A percentile compares a stretch with the other conserved stretches of the same genome.
Conservation (phyloP, 805 yeast species). For the Metschnikowia picachoensis region DNA sequence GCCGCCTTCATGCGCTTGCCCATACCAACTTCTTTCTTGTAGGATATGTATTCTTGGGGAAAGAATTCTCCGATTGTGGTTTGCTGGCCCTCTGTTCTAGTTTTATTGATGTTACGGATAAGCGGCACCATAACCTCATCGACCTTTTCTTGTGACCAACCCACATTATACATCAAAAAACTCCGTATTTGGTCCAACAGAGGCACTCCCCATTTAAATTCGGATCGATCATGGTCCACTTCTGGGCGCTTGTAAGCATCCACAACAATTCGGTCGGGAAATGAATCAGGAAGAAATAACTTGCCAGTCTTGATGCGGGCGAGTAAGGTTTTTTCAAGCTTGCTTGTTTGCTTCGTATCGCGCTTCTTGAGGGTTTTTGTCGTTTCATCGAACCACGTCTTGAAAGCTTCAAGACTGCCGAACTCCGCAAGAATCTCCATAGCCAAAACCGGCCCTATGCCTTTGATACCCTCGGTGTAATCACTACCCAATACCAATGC, state of each 20-base stretch:
- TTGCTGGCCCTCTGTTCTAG: conserved; percentile 52
- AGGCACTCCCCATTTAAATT: conserved; percentile 88
- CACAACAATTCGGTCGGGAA: conserved; percentile 66
- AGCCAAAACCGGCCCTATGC: conserved; percentile 91
- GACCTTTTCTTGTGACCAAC: conserved; percentile 74
- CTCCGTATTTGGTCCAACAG: conserved; percentile 74
- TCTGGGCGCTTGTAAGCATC: conserved; percentile 79
- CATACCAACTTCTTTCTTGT: conserved; percentile 43
- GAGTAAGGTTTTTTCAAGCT: conserved; percentile 56
- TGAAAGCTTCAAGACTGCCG: conserved; percentile 40
- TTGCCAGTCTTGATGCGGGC: conserved; percentile 51
- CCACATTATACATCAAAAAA: conserved; percentile 64
- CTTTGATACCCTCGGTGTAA: conserved; percentile 88
- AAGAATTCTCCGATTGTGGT: conserved; percentile 64
- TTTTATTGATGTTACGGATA: conserved; percentile 70
- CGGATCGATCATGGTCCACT: conserved; percentile 75
- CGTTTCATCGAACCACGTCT: conserved; percentile 56
- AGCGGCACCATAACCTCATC: conserved; percentile 86
- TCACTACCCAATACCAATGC: conserved; percentile 91
- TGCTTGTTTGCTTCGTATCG: conserved; percentile 36
- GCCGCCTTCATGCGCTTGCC: conserved; percentile 65
- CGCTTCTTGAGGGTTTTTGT: conserved; percentile 33
- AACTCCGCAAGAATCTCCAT: conserved; percentile 89
- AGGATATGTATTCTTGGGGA: conserved; percentile 51
- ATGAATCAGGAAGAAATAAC: conserved; percentile 52